Evolutionary conservation across 805 yeast species (phyloP), one percentile per base, ranked within the genome.

Genomic region (Yueomyces sp.): DNA sequence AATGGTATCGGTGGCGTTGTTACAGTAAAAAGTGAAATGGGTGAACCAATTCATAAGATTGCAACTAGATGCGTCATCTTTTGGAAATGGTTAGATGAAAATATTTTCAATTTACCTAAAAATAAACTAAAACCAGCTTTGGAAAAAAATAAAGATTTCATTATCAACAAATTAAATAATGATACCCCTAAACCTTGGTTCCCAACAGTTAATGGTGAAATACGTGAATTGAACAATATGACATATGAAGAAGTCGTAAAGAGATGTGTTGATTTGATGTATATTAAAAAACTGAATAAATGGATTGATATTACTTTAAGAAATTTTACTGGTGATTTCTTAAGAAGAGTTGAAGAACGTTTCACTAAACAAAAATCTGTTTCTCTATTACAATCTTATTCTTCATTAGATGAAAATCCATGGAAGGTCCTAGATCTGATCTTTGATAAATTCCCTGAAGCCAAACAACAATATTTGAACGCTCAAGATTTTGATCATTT

Each of bases 171-270:
- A 56, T 76, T 92, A 66, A 90, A 92, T 65, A 85, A 87, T 53
- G 98, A 92, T 66, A 88, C 74, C 77, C 97, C 88, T 70, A 92
- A 92, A 69, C 95, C 95, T 42, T 92, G 98, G 98, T 92, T 92
- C 59, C 95, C 95, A 54, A 66, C 81, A 36, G 67, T 68, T 27
- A 67, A 68, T 46, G 71, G 79, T 31, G 86, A 87, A 59, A 84
- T 80, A 42, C 86, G 90, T 62, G 98, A 94, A 64, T 67, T 92
- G 52, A 85, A 83, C 60, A 96, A 87, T 52, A 87, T 92, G 95
- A 90, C 97, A 29, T 92, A 92, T 65, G 77, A 79, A 59, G 94
- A 92, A 69, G 87, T 92, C 58, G 83, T 94, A 38, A 65, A 75
- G 57, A 81, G 98, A 67, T 70, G 85, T 56, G 81, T 92, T 46